These are phyloP conservation scores for Salix dunnii DNA, from an alignment of 345 rosid species.

Conservation along the genomic window DNA sequence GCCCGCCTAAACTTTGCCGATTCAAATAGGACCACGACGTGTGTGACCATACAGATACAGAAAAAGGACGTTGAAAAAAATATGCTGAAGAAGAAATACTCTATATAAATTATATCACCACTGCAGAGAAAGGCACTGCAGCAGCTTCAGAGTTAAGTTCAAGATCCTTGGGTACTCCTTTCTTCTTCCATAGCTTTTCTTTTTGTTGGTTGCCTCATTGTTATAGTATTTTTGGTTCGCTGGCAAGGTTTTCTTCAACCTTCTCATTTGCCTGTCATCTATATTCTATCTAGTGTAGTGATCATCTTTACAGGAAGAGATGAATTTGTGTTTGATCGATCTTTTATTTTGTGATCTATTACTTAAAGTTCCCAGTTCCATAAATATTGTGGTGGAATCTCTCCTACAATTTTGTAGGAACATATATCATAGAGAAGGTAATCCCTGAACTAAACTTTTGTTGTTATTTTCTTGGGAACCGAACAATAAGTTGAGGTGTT, in stretches of 20 bases:
- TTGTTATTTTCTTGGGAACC: not conserved
- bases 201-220: too few species aligned
- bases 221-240: not conserved
- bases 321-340: not conserved
- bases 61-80: too few species aligned
- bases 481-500: not conserved
- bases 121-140: too few species aligned
- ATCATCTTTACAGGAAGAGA: not conserved
- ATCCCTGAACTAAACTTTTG: not conserved
- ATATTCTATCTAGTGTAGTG: not conserved
- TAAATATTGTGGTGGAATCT: not conserved
- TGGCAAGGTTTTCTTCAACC: not conserved
- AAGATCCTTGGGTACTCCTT: not conserved
- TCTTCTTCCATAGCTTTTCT: not conserved
- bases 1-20: too few species aligned
- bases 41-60: too few species aligned
- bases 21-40: too few species aligned
- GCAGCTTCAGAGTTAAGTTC: not conserved
- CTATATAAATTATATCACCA: too few species aligned
- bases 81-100: too few species aligned
- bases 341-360: too few species aligned
- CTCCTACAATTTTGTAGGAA: not conserved
- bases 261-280: not conserved
- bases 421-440: not conserved
- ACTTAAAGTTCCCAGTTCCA: not conserved